Evolutionary conservation across 1,284 basidiomycete genomes (phyloP).

Genomic region (Puccinia polysora): DNA sequence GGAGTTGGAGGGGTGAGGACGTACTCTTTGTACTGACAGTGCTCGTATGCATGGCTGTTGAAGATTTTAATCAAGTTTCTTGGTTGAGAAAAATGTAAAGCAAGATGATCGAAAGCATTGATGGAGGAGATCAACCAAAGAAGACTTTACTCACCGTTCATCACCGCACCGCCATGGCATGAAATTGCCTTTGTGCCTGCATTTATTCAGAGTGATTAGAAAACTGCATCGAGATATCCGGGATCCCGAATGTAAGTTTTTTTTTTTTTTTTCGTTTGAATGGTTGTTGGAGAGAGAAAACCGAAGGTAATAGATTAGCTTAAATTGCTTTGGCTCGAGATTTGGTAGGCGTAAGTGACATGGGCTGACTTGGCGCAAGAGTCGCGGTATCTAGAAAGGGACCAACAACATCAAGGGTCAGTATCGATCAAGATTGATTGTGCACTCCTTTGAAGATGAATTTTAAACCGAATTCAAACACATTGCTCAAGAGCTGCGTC

Average conservation of each 20-base stretch:
- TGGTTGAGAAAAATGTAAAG: neutral
- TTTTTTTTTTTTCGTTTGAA: neutral
- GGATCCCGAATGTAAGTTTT: too few species aligned
- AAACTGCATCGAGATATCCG: conserved; percentile 23
- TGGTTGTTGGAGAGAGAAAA: neutral
- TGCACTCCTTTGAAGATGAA: too few species aligned
- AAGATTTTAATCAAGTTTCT: neutral
- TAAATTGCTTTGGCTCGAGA: neutral
- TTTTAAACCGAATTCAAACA: too few species aligned
- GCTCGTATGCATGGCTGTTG: conserved; percentile 41
- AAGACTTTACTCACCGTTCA: conserved; percentile 25
- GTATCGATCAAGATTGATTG: too few species aligned
- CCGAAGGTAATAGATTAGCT: neutral
- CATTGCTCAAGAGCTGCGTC: too few species aligned
- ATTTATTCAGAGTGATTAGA: conserved; percentile 42
- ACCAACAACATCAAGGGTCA: too few species aligned
- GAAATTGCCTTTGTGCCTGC: conserved; percentile 40
- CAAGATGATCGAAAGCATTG: neutral
- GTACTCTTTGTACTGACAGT: conserved; percentile 44
- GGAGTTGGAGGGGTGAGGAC: neutral
- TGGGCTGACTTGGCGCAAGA: conserved; percentile 37
- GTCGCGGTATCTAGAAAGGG: conserved; percentile 39
- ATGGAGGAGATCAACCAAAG: neutral
- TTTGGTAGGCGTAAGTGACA: neutral
- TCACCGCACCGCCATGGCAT: conserved; percentile 44